phyloP scores from a whole-genome alignment of 1,284 basidiomycete genomes.

The Moniliella sp. region DNA sequence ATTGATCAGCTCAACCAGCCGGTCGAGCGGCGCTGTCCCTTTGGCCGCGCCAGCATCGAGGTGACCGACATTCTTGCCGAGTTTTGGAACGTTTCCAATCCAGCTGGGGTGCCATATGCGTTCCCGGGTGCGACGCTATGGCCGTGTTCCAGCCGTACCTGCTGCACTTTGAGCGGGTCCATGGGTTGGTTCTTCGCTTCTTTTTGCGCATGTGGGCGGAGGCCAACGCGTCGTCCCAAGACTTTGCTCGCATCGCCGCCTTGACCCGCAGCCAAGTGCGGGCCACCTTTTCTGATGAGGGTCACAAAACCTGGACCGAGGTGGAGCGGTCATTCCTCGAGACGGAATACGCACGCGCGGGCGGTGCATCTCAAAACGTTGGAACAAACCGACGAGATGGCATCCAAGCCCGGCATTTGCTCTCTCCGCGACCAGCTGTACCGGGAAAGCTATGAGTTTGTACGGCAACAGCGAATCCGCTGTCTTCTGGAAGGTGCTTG shows the following conservation, averaged over 20 bases:
- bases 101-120: too few species aligned
- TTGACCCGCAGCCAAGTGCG: slow-evolving; percentile 57
- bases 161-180: slow-evolving; percentile 57
- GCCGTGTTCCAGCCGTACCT: slow-evolving; percentile 72
- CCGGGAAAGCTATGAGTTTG: slow-evolving; percentile 76
- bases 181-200: slow-evolving; percentile 61
- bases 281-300: slow-evolving; percentile 43
- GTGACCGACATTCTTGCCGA: slow-evolving; percentile 45
- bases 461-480: slow-evolving; percentile 68
- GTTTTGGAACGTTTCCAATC: slow-evolving; percentile 17
- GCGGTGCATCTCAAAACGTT: slow-evolving; percentile 83
- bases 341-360: slow-evolving; percentile 60
- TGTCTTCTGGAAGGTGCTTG: slow-evolving; percentile 71
- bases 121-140: slow-evolving; percentile 51
- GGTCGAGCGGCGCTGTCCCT: slow-evolving; percentile 56
- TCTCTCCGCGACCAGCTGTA: slow-evolving; percentile 66
- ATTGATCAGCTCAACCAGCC: slow-evolving; percentile 64
- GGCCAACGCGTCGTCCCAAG: slow-evolving; percentile 49
- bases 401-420: slow-evolving; percentile 14
- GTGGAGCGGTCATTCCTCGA: slow-evolving; percentile 66
- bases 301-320: slow-evolving; percentile 56
- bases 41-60: slow-evolving; percentile 64
- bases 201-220: slow-evolving; percentile 89
- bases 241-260: slow-evolving; percentile 55
- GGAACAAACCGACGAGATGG: slow-evolving; percentile 62